Evolutionary conservation across 805 yeast species (phyloP), one percentile per base, ranked within the genome.

Genomic region (Pichia thaimueangensis): DNA sequence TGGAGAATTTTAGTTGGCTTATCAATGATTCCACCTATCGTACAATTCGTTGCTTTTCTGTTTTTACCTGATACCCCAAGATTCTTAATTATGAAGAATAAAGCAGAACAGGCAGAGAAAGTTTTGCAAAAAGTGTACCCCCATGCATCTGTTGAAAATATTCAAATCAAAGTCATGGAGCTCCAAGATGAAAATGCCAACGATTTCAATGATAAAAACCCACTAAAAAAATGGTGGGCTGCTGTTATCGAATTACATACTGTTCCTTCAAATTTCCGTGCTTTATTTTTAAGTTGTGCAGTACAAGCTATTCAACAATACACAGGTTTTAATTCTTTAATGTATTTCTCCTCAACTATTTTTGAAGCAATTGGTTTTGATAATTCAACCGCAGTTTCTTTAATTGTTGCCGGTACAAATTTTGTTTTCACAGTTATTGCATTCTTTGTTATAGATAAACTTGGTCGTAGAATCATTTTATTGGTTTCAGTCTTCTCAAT

Each of bases 11-110:
- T 87, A 22, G 96, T 93, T 28, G 97, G 97, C 5, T 65, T 93
- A 28, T 83, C 96, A 37, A 75, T 93, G 69, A 75, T 91, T 23
- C 97, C 97, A 12, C 85, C 96, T 6, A 80, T 73, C 15, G 49
- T 80, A 23, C 97, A 91, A 67, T 74, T 86, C 60, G 68, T 70
- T 17, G 73, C 86, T 38, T 89, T 93, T 59, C 61, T 78, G 55
- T 89, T 86, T 67, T 74, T 91, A 62, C 97, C 98, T 11, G 98
- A 91, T 58, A 88, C 97, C 11, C 98, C 98, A 45, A 77, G 98
- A 61, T 91, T 67, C 60, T 79, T 91, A 55, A 80, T 91, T 36
- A 78, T 84, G 70, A 75, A 78, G 49, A 83, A 84, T 40, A 67
- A 76, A 38, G 50, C 69, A 19, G 86, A 78, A 3, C 69, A 67